phyloP scores from a whole-genome alignment of 225 moss, liverwort and hornwort species.

The Pseudisothecium myosuroides region DNA sequence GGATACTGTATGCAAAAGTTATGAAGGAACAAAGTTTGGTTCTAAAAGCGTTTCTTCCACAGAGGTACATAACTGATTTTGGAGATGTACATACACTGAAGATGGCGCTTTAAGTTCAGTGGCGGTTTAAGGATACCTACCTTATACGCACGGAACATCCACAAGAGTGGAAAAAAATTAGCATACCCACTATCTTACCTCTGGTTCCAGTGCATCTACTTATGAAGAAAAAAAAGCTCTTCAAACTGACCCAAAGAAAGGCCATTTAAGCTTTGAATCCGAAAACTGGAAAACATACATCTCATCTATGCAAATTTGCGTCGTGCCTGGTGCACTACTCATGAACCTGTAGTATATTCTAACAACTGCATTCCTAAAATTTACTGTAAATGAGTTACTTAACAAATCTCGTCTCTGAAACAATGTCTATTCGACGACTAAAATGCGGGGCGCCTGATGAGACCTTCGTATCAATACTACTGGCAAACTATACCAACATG shows the following conservation, averaged over 20 bases:
- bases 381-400: not conserved
- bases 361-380: not conserved
- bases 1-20: too few species aligned
- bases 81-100: too few species aligned
- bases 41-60: too few species aligned
- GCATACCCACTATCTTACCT: not conserved
- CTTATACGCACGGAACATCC: not conserved
- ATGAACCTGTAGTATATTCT: not conserved
- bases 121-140: too few species aligned
- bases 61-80: too few species aligned
- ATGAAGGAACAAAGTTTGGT: too few species aligned
- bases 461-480: not conserved
- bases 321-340: not conserved
- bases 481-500: not conserved
- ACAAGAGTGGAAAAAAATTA: not conserved
- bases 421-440: not conserved
- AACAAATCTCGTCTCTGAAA: not conserved
- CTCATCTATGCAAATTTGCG: not conserved
- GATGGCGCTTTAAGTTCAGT: too few species aligned
- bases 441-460: not conserved
- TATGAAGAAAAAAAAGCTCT: not conserved
- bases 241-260: not conserved
- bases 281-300: not conserved
- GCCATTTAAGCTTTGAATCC: not conserved
- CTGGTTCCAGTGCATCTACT: not conserved